These are phyloP conservation scores for Exserohilum turcica DNA, from an alignment of 2,329 filamentous ascomycete genomes.

Conservation along the genomic window DNA sequence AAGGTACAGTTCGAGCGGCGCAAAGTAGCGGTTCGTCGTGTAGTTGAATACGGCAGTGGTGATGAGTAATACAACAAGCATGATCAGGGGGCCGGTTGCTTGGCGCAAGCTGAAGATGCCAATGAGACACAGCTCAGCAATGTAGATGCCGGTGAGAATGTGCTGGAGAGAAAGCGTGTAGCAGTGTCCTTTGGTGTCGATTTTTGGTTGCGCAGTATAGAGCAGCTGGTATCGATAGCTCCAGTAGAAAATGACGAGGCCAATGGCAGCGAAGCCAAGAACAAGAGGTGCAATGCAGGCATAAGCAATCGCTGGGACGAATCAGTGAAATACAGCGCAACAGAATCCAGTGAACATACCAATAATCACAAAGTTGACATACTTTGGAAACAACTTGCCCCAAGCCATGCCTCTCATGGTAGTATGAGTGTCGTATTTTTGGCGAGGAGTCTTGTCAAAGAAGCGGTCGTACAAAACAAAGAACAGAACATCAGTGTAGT, in stretches of 20 bases:
- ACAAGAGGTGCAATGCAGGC: conserved; percentile 85
- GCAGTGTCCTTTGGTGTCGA: conserved; percentile 86
- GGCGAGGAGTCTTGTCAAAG: conserved; percentile 72
- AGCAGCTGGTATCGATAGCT: conserved; percentile 91
- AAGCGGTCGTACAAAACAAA: conserved; percentile 76
- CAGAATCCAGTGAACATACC: conserved; percentile 31
- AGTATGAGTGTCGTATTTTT: conserved; percentile 46
- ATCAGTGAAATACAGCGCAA: conserved; percentile 14
- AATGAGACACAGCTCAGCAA: conserved; percentile 81
- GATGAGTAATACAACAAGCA: conserved; percentile 40
- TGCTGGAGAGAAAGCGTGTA: conserved; percentile 90
- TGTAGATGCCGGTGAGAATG: conserved; percentile 80
- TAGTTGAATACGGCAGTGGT: conserved; percentile 41
- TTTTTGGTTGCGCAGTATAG: conserved; percentile 78
- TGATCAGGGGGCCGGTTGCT: conserved; percentile 42
- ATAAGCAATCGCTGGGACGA: conserved; percentile 72
- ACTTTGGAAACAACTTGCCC: conserved; percentile 50
- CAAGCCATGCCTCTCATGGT: conserved; percentile 44
- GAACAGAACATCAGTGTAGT: conserved; percentile 73
- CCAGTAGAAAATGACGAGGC: conserved; percentile 80
- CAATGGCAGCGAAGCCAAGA: conserved; percentile 78
- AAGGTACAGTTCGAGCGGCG: conserved; percentile 43
- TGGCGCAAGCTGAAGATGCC: conserved; percentile 69
- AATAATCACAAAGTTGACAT: conserved; percentile 49
- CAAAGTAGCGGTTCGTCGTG: conserved; percentile 42